These are phyloP conservation scores for Chrysanthemum makinoi DNA, from an alignment of 129 eudicot genomes.

Conservation along the genomic window DNA sequence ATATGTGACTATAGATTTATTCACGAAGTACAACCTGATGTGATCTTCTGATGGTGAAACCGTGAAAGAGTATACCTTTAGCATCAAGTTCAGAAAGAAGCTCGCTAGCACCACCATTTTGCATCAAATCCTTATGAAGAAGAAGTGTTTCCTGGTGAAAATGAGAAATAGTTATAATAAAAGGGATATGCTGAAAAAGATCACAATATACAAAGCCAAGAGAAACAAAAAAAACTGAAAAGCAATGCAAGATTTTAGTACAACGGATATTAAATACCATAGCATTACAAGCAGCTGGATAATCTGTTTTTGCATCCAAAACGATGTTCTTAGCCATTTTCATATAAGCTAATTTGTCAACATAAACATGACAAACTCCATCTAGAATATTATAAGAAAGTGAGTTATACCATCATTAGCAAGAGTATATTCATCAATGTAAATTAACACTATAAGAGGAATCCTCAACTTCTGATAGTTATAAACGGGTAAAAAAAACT, in stretches of 20 bases:
- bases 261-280: conserved; percentile 45
- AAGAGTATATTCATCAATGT: too few relatives aligned
- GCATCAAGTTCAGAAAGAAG: conserved; percentile 75
- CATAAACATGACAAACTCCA: conserved; percentile 96
- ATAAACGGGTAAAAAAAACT: too few relatives aligned
- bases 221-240: too few relatives aligned
- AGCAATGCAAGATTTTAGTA: too few relatives aligned
- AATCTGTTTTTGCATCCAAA: conserved; percentile 91
- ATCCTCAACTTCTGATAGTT: too few relatives aligned
- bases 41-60: background rate
- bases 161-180: too few relatives aligned
- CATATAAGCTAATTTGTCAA: conserved; percentile 86
- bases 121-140: conserved; percentile 80
- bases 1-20: background rate
- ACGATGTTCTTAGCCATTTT: conserved; percentile 90
- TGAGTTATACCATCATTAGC: too few relatives aligned
- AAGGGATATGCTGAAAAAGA: background rate
- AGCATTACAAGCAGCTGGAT: conserved; percentile 99
- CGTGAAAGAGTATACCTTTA: conserved; percentile 45
- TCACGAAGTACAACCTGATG: too few relatives aligned
- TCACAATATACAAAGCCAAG: background rate
- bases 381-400: conserved; percentile 38
- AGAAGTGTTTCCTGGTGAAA: conserved; percentile 84
- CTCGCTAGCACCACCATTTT: conserved; percentile 62
- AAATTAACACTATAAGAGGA: too few relatives aligned